Evolutionary conservation across 306 rosid genomes (phyloP), one percentile per base, ranked within the genome.

Genomic region (Gillenia trifoliata): DNA sequence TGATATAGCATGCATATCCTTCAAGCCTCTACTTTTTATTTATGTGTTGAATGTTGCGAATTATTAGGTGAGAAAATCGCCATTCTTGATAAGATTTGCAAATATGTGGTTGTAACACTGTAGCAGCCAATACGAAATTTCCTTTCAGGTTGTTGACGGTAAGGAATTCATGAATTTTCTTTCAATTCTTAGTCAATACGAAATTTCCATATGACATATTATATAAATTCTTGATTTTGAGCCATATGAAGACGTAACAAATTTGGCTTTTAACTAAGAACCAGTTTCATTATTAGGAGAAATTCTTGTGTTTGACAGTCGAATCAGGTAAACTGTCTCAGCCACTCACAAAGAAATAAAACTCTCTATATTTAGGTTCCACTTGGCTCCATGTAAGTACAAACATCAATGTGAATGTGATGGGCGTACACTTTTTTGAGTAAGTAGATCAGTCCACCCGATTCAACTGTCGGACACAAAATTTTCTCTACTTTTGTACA

Each of bases 1-100:
- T 8, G 41, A 38, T 10, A 38, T 38, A 8, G 6, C 26, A 38
- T 22, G 5, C 68, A 38, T 88, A 92, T 92, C 98, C 94, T 86
- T 82, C 83, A 34, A 73, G 68, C 40, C n/a, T n/a, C n/a, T n/a
- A n/a, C n/a, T n/a, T n/a, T 55, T 80, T 38, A 45, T 45, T 45
- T 45, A 36, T 36, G 20, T 4, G 20, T 45, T 45, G 20, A 45
- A 15, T 45, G 52, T 45, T 45, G 7, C 1, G 6, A 45, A 45
- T 15, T 45, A 8, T 8, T 36, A 0, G 41, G 41, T 38, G 41
- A 38, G 41, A 38, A 10, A 8, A 38, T 8, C 11, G 41, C 41
- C 41, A 0, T 38, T 45, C 52, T 13, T 45, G 52, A 45, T 15
- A 45, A 15, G 20, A 45, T 45, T 0, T 45, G 52, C 17, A 19